phyloP scores from a whole-genome alignment of 192 early-diverging fungal species.

The Gonapodya prolifera region DNA sequence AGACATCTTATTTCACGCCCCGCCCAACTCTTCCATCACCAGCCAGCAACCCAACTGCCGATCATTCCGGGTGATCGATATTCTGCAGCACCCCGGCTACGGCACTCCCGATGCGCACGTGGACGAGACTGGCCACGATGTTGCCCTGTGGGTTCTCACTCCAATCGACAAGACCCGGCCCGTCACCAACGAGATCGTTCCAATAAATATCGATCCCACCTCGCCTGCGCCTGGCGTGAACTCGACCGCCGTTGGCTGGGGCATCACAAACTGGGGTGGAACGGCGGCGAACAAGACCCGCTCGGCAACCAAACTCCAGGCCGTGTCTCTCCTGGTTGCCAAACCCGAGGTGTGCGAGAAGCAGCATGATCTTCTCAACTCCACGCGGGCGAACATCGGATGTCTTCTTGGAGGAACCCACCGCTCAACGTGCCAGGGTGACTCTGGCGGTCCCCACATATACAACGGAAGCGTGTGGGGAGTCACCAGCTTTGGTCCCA shows the following conservation, averaged over 20 bases:
- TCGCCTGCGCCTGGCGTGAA: neutral
- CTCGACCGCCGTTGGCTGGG: neutral
- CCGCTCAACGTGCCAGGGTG: neutral
- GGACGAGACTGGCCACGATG: neutral
- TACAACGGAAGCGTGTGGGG: neutral
- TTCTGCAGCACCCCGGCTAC: neutral
- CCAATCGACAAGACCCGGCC: neutral
- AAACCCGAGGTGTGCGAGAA: neutral
- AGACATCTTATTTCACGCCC: too few species aligned
- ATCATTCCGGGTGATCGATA: neutral
- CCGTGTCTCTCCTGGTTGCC: neutral
- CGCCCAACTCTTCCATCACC: neutral
- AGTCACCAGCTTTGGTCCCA: neutral
- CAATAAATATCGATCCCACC: neutral
- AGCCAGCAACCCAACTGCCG: neutral
- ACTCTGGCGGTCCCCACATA: neutral
- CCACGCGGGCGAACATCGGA: neutral
- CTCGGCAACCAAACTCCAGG: neutral
- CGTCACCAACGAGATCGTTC: neutral
- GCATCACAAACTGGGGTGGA: neutral
- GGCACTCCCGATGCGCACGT: neutral
- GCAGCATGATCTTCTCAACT: neutral
- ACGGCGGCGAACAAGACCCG: neutral
- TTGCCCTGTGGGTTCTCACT: neutral
- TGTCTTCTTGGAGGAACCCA: neutral